Evolutionary conservation across 2,329 filamentous ascomycete species (phyloP).

Genomic region (Calonectria multiphialidica): DNA sequence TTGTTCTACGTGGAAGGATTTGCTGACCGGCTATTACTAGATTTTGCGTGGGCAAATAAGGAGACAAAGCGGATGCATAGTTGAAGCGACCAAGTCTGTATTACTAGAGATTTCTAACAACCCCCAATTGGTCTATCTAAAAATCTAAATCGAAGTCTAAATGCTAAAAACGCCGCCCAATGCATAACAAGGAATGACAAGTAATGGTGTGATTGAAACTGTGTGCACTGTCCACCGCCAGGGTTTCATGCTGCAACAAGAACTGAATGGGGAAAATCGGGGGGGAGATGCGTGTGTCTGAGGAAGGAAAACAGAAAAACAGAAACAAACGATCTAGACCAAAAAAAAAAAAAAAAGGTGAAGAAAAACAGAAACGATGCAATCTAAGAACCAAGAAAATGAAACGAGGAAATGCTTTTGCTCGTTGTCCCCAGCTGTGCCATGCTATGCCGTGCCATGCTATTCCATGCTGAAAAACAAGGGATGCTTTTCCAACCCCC

Average conservation of each 20-base stretch:
- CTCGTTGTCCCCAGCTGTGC: conserved; percentile 12
- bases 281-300: background rate
- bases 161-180: conserved; percentile 29
- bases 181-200: conserved; percentile 25
- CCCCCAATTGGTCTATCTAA: conserved; percentile 7
- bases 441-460: conserved; percentile 21
- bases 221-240: conserved; percentile 25
- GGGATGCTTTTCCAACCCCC: conserved; percentile 27
- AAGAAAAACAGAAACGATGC: conserved; percentile 18
- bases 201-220: conserved; percentile 16
- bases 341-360: background rate
- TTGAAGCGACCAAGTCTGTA: conserved; percentile 1
- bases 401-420: conserved; percentile 7
- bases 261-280: conserved; percentile 8
- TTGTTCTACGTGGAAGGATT: conserved; percentile 1
- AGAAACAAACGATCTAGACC: background rate
- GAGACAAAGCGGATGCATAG: background rate
- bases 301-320: conserved; percentile 19
- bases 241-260: conserved; percentile 27
- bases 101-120: conserved; percentile 11
- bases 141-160: conserved; percentile 24
- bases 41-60: conserved; percentile 61
- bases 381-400: background rate
- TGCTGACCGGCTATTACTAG: conserved; percentile 44
- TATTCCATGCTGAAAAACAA: conserved; percentile 11